A percentile compares a stretch with the other conserved stretches of the same genome.
phyloP scores from a whole-genome alignment of 495 filamentous ascomycete genomes.

The Aspergillus biplanus region DNA sequence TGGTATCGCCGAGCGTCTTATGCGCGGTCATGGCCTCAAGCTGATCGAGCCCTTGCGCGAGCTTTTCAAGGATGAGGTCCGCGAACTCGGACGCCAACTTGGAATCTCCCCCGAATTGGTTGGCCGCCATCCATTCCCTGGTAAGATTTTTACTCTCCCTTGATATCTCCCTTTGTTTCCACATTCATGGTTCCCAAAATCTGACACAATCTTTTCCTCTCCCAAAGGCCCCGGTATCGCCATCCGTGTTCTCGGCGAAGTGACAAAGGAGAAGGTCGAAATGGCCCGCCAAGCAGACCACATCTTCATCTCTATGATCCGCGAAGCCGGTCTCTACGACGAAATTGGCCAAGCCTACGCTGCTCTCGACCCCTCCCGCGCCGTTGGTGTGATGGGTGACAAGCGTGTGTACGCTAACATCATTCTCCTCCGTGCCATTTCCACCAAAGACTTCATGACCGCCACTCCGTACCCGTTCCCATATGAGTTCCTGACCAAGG shows the following conservation, averaged over 20 bases:
- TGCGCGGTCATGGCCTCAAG: slow-evolving; percentile 62
- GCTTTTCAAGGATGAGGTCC: slow-evolving; percentile 81
- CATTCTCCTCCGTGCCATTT: slow-evolving; percentile 72
- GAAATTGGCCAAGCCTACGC: slow-evolving; percentile 85
- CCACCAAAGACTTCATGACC: slow-evolving; percentile 84
- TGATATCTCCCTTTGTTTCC: slow-evolving; percentile 5
- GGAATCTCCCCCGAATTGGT: slow-evolving; percentile 78
- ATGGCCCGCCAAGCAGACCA: slow-evolving; percentile 85
- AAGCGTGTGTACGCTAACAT: slow-evolving; percentile 63
- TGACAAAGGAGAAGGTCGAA: slow-evolving; percentile 75
- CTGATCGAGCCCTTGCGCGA: slow-evolving; percentile 80
- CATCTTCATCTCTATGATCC: slow-evolving; percentile 84
- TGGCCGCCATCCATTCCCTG: slow-evolving; percentile 81
- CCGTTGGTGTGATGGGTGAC: slow-evolving; percentile 83
- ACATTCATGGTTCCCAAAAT: too few relatives aligned
- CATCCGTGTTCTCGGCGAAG: slow-evolving; percentile 87
- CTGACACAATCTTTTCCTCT: slow-evolving; percentile 19
- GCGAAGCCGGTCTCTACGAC: slow-evolving; percentile 79
- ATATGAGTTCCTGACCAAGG: slow-evolving; percentile 66
- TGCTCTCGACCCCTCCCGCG: slow-evolving; percentile 69
- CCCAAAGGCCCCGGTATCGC: slow-evolving; percentile 74
- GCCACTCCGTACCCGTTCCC: slow-evolving; percentile 71
- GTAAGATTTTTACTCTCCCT: slow-evolving; percentile 15
- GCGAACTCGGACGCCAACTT: slow-evolving; percentile 75
- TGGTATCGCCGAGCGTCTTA: slow-evolving; percentile 61